Evolutionary conservation across 2,329 filamentous ascomycete genomes (phyloP), one percentile per base, ranked within the genome.

Genomic region (Pseudogymnoascus sp.): DNA sequence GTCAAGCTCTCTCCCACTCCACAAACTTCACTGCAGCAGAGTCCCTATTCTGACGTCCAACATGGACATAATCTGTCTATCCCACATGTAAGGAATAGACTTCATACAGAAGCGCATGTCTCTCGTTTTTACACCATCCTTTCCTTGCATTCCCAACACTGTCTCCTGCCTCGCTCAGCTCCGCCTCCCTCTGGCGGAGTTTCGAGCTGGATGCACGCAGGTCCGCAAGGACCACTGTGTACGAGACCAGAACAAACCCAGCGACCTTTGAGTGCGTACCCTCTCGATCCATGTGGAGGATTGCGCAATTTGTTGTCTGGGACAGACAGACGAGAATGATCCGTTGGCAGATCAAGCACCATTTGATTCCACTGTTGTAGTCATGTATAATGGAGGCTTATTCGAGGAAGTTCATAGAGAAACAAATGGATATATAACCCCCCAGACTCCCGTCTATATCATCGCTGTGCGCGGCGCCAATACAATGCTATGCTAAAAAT

Each of bases 231-330:
- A 17, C 8, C n/a, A 5, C 27, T 8, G 44, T 33, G 44, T 55
- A 55, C 44, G 44, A 55, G 44, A 55, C 44, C 27, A 55, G 44
- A 55, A 17, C 44, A n/a, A 55, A 55, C 44, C 44, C 44, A 55
- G 27, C 44, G 44, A 55, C 44, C 44, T 55, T 55, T 55, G 44
- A 55, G 44, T 55, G 44, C 44, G 44, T 55, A 55, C 27, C 44
- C 44, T 55, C 44, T 55, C 44, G 44, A 55, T 55, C 44, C 27
- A 55, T 55, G 44, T 55, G 44, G 44, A 55, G 44, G 44, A 31
- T 55, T 55, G 44, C 44, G 44, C 44, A 55, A 55, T 55, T 55
- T 55, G 44, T 33, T 9, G 44, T 55, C 44, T 55, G 44, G 44
- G 44, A 55, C 44, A 55, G 27, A 55, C 44, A 51, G 6, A 55